These are phyloP conservation scores for Diaporthe citri DNA, from an alignment of 2,329 filamentous ascomycete species.

Conservation along the genomic window DNA sequence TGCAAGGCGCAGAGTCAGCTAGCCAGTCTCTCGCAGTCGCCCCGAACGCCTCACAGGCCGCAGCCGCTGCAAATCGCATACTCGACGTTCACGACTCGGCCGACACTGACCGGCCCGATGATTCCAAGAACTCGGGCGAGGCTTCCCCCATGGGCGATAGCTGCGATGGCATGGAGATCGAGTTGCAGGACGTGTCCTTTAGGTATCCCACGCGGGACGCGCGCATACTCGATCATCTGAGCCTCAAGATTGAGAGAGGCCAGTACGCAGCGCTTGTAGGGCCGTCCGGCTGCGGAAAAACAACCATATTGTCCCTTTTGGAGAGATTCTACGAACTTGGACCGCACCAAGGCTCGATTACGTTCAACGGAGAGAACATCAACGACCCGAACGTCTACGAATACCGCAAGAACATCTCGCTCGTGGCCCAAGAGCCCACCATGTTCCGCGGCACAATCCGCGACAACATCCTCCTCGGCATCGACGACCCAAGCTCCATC, in stretches of 20 bases:
- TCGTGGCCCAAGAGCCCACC: conserved; percentile 95
- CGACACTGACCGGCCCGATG: conserved; percentile 53
- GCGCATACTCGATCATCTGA: conserved; percentile 88
- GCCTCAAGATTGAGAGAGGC: conserved; percentile 79
- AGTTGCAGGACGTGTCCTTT: conserved; percentile 95
- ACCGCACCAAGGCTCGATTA: conserved; percentile 62
- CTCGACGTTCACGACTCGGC: conserved; percentile 76
- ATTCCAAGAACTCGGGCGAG: conserved; percentile 44
- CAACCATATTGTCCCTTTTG: conserved; percentile 89
- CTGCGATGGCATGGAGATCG: conserved; percentile 79
- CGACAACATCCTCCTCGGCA: conserved; percentile 90
- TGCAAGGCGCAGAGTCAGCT: conserved; percentile 78
- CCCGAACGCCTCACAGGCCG: conserved; percentile 50
- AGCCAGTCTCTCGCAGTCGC: conserved; percentile 50
- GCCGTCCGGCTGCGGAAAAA: conserved; percentile 94
- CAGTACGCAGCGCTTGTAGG: conserved; percentile 92
- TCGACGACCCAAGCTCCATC: conserved; percentile 71
- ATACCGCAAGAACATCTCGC: conserved; percentile 84
- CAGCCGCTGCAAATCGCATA: conserved; percentile 48
- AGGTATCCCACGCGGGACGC: conserved; percentile 93
- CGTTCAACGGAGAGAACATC: conserved; percentile 69
- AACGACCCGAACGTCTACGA: conserved; percentile 80
- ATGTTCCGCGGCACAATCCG: conserved; percentile 92
- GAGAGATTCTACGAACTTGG: conserved; percentile 93
- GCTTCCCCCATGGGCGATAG: conserved; percentile 60